These are phyloP conservation scores for Solanum medicagineum DNA, from an alignment of 257 asterid genomes.

Conservation along the genomic window DNA sequence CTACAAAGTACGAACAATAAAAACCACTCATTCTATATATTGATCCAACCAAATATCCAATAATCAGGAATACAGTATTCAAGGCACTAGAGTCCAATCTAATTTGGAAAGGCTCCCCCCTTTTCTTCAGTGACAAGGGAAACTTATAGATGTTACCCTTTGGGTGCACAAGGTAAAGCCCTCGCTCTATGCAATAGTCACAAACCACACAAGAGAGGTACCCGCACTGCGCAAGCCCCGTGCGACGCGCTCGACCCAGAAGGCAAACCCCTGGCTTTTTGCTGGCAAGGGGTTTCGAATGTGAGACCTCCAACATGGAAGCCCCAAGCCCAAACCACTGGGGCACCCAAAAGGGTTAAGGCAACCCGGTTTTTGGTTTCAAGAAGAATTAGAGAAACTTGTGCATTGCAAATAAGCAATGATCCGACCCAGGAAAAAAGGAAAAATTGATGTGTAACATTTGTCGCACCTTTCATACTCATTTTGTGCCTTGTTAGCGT, in stretches of 20 bases:
- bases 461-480: constrained; percentile 75
- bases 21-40: constrained; percentile 2
- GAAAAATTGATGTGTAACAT: background rate
- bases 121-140: no score
- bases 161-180: no score
- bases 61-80: background rate
- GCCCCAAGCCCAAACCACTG: no score
- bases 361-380: background rate
- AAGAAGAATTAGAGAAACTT: background rate
- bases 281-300: no score
- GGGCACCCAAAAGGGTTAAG: background rate
- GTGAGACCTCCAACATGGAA: no score
- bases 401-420: background rate
- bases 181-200: no score
- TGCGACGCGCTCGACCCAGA: no score
- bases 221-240: no score
- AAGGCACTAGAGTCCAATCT: background rate
- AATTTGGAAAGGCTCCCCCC: background rate
- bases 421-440: background rate
- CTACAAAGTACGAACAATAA: constrained; percentile 29
- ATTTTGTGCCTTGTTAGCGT: constrained; percentile 86
- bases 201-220: no score
- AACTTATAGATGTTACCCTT: no score
- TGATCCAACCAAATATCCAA: background rate
- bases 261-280: no score